A percentile compares a stretch with the other conserved stretches of the same genome.
Conservation (phyloP, 164 flowering plant species). For the Brasenia schreberi region DNA sequence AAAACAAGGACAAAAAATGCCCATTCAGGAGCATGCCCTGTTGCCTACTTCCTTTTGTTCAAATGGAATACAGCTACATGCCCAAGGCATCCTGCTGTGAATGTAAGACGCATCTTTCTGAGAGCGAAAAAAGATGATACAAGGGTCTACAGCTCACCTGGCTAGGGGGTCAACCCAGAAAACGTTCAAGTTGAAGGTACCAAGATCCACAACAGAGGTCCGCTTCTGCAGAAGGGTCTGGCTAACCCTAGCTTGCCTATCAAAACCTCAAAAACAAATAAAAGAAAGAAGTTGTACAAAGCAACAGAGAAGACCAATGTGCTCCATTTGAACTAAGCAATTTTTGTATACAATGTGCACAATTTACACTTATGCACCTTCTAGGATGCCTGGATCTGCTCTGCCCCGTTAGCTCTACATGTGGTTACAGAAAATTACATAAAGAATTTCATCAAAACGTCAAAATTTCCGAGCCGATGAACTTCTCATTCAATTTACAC, state of each 20-base stretch:
- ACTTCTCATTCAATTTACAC: slow-evolving; percentile 20
- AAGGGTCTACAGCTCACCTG: too few species aligned
- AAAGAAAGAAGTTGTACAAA: neutral
- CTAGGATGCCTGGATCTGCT: neutral
- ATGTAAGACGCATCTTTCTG: too few species aligned
- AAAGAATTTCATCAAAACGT: slow-evolving; percentile 5
- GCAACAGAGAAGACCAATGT: neutral
- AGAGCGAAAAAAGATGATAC: too few species aligned
- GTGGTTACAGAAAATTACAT: slow-evolving; percentile 2
- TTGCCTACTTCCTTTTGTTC: too few species aligned
- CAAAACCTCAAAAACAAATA: neutral
- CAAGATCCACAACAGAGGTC: neutral
- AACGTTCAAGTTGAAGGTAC: too few species aligned
- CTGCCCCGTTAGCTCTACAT: neutral
- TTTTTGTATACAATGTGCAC: slow-evolving; percentile 11
- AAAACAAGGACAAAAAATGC: too few species aligned
- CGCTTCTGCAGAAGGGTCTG: neutral
- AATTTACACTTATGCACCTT: slow-evolving; percentile 6
- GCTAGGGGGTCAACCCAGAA: too few species aligned
- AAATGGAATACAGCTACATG: too few species aligned
- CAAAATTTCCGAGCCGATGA: slow-evolving; percentile 22
- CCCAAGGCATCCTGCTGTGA: too few species aligned
- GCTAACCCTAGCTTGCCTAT: neutral
- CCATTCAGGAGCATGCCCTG: too few species aligned
- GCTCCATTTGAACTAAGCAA: slow-evolving; percentile 2